Evolutionary conservation across 2,329 filamentous ascomycete genomes (phyloP).

Genomic region (Neonectria faginata): DNA sequence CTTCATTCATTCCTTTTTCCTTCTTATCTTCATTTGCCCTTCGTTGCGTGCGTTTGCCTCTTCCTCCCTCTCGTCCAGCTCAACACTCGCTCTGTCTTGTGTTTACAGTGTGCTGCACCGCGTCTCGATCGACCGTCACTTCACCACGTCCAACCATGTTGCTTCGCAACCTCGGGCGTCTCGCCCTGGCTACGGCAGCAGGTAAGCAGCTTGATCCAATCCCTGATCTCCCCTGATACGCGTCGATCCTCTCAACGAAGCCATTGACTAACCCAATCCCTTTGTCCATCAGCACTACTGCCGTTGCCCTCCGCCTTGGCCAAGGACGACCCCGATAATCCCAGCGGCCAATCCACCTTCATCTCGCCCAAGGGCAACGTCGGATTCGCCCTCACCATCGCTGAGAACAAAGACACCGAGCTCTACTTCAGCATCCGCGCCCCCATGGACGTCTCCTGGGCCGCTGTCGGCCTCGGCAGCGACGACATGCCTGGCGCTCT

Average conservation of each 20-base stretch:
- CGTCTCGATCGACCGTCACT: conserved; percentile 14
- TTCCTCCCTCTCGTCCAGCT: not conserved
- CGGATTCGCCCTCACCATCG: conserved; percentile 64
- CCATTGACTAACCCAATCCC: conserved; percentile 9
- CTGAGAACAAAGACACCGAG: conserved; percentile 59
- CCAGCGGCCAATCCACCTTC: conserved; percentile 56
- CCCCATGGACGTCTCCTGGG: conserved; percentile 61
- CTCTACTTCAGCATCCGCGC: conserved; percentile 67
- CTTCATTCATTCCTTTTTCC: conserved; percentile 8
- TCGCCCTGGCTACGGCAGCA: conserved; percentile 44
- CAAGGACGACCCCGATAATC: conserved; percentile 39
- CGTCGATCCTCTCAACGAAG: not conserved
- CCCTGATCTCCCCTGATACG: too few relatives aligned
- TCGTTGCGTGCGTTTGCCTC: conserved; percentile 6
- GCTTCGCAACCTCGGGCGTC: conserved; percentile 46
- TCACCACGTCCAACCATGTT: conserved; percentile 45
- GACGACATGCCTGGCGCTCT: conserved; percentile 64
- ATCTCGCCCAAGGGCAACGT: conserved; percentile 57
- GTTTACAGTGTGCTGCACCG: conserved; percentile 4
- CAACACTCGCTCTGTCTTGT: conserved; percentile 27
- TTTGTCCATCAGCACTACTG: conserved; percentile 36
- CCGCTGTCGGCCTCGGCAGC: conserved; percentile 66
- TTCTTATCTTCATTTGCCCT: not conserved
- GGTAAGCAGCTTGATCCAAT: conserved; percentile 34
- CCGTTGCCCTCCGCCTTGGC: conserved; percentile 44